phyloP scores from a whole-genome alignment of 257 asterid species.

The Jacaranda copaia region DNA sequence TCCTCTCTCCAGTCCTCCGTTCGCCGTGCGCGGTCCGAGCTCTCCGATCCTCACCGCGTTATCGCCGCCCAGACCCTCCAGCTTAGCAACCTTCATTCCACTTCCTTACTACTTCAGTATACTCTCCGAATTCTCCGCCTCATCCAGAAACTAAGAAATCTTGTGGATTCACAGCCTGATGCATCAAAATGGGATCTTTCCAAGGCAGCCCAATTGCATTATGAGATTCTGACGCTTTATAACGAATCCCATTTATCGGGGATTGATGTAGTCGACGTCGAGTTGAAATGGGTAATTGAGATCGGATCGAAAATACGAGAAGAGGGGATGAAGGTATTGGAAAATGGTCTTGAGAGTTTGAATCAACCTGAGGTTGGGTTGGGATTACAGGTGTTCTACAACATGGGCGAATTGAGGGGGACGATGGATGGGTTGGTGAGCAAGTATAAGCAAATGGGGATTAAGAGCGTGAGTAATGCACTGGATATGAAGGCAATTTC shows the following conservation, averaged over 20 bases:
- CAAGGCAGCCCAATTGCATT: constrained; percentile 92
- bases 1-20: constrained; percentile 81
- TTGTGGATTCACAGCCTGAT: constrained; percentile 60
- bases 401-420: constrained; percentile 92
- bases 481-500: constrained; percentile 95
- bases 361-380: constrained; percentile 97
- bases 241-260: constrained; percentile 79
- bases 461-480: constrained; percentile 76
- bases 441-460: constrained; percentile 83
- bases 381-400: constrained; percentile 96
- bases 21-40: constrained; percentile 74
- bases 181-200: constrained; percentile 82
- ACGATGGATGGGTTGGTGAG: constrained; percentile 91
- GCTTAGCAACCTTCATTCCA: constrained; percentile 71
- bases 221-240: constrained; percentile 73
- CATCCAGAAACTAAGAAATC: constrained; percentile 68
- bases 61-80: constrained; percentile 74
- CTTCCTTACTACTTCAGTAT: constrained; percentile 67
- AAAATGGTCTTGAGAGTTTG: constrained; percentile 88
- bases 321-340: constrained; percentile 91
- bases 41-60: constrained; percentile 80
- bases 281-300: constrained; percentile 87
- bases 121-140: constrained; percentile 69
- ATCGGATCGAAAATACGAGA: constrained; percentile 76
- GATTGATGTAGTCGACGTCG: constrained; percentile 80